These are phyloP conservation scores for Taphrina populina DNA, from an alignment of 1,139 yeast species.

Conservation along the genomic window DNA sequence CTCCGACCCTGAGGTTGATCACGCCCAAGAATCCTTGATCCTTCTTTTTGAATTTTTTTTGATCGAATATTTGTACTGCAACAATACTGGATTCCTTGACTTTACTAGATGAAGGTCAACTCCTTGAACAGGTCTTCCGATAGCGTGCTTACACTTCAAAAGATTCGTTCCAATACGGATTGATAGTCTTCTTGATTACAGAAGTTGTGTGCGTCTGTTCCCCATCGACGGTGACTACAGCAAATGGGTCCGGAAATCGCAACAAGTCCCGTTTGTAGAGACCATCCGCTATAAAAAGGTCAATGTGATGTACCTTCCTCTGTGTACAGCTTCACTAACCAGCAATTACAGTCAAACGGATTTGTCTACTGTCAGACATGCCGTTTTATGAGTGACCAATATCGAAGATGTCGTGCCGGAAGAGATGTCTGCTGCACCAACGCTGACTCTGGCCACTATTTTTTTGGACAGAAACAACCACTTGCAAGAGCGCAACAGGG, in stretches of 20 bases:
- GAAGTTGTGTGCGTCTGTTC: slow-evolving; percentile 92
- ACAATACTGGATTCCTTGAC: slow-evolving; percentile 82
- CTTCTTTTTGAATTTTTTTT: slow-evolving; percentile 93
- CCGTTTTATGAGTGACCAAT: no score
- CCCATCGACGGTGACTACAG: slow-evolving; percentile 94
- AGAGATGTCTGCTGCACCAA: no score
- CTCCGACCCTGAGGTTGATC: slow-evolving; percentile 85
- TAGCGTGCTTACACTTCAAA: slow-evolving; percentile 55
- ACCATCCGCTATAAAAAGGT: slow-evolving; percentile 64
- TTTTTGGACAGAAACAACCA: no score
- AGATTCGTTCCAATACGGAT: slow-evolving; percentile 96
- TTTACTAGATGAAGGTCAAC: slow-evolving; percentile 45
- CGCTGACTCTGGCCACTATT: no score
- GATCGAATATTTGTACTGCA: slow-evolving; percentile 94
- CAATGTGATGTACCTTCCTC: neutral
- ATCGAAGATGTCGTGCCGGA: no score
- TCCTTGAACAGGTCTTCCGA: no score
- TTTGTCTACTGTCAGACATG: slow-evolving; percentile 31
- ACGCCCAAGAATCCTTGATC: slow-evolving; percentile 99
- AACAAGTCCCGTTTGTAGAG: slow-evolving; percentile 92
- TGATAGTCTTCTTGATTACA: slow-evolving; percentile 87
- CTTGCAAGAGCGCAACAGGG: no score
- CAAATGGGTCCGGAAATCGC: slow-evolving; percentile 92
- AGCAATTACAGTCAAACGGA: slow-evolving; percentile 35
- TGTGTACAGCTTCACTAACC: slow-evolving; percentile 16